Conservation (phyloP, 805 yeast genomes). For the Sugiyamaella americana region DNA sequence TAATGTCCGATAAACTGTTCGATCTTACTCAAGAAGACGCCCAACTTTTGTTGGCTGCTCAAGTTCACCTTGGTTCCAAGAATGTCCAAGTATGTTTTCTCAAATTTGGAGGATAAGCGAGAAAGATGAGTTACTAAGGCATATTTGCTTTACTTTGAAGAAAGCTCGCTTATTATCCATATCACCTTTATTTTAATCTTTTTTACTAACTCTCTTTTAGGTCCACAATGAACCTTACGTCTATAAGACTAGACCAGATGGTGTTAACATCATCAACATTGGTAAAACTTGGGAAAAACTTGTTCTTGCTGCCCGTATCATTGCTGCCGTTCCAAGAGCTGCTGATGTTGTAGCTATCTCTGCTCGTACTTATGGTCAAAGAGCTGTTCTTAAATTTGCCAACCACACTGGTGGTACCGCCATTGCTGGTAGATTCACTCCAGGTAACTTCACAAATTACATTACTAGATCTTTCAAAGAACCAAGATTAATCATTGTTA, state of each 20-base stretch:
- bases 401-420: constrained; percentile 99
- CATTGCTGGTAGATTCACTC: constrained; percentile 99
- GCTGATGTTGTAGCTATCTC: constrained; percentile 98
- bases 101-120: too few species aligned
- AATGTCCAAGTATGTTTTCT: constrained; percentile 73
- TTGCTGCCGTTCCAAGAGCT: constrained; percentile 98
- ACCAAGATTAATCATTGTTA: constrained; percentile 98
- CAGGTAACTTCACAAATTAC: constrained; percentile 99
- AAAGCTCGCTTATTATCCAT: too few species aligned
- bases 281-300: constrained; percentile 99
- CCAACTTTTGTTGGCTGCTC: constrained; percentile 98
- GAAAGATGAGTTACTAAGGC: too few species aligned
- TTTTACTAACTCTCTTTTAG: too few species aligned
- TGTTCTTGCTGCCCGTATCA: constrained; percentile 98
- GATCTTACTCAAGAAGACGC: constrained; percentile 94
- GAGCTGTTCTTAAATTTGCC: constrained; percentile 99
- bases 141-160: too few species aligned
- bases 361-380: constrained; percentile 99
- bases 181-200: too few species aligned
- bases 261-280: constrained; percentile 96
- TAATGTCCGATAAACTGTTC: constrained; percentile 25
- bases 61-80: constrained; percentile 99
- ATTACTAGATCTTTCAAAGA: constrained; percentile 99
- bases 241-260: constrained; percentile 98
- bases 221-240: constrained; percentile 74